These are phyloP conservation scores for Citeromyces matritensis DNA, from an alignment of 805 yeast genomes.

Conservation along the genomic window DNA sequence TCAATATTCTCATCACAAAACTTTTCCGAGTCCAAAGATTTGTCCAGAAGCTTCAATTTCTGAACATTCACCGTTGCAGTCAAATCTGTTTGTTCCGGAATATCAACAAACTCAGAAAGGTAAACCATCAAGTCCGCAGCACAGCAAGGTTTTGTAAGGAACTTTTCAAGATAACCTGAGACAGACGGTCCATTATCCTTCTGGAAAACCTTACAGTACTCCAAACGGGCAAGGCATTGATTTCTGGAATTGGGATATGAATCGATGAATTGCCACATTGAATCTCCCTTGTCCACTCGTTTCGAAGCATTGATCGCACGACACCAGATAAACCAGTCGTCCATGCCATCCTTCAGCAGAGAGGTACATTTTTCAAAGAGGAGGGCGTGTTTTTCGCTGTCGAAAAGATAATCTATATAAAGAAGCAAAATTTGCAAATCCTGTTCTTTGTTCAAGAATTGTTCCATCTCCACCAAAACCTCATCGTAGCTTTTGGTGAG, in stretches of 20 bases:
- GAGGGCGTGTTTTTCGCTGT: conserved; percentile 20
- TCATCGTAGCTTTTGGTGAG: conserved; percentile 17
- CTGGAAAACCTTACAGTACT: conserved; percentile 12
- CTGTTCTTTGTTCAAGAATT: conserved; percentile 19
- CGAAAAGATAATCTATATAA: conserved; percentile 29
- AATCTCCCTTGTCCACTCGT: conserved; percentile 16
- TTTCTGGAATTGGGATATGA: conserved; percentile 32
- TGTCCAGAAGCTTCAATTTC: conserved; percentile 26
- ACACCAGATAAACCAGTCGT: conserved; percentile 73
- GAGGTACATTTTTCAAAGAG: conserved; percentile 22
- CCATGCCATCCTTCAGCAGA: conserved; percentile 32
- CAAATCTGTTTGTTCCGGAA: conserved; percentile 5
- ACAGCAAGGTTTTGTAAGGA: conserved; percentile 49
- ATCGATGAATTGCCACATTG: conserved; percentile 14
- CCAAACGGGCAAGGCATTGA: conserved; percentile 35
- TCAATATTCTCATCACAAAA: conserved; percentile 17
- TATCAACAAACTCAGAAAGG: conserved; percentile 3
- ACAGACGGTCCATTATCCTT: conserved; percentile 7
- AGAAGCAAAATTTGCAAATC: conserved; percentile 53
- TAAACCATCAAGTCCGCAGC: conserved; percentile 38
- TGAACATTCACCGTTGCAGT: conserved; percentile 13
- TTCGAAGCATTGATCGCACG: conserved; percentile 28
- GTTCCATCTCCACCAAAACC: conserved; percentile 14
- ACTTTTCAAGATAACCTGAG: conserved; percentile 15
- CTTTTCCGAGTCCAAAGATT: conserved; percentile 5